Evolutionary conservation across 345 rosid species (phyloP), one percentile per base, ranked within the genome.

Genomic region (Eucalyptus sp.): DNA sequence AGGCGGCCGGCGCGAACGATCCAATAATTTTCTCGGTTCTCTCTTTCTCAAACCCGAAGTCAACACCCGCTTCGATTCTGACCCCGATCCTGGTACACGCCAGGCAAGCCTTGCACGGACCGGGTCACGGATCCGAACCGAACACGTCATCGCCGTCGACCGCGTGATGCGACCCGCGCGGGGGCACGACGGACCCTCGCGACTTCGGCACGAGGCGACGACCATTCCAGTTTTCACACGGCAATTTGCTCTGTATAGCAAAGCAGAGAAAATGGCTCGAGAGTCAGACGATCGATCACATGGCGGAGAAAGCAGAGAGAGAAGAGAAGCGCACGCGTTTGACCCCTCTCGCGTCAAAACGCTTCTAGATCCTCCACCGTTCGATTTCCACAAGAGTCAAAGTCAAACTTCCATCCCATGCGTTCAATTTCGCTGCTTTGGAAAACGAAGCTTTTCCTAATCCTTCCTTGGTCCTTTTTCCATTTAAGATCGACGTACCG

Each of bases 1-100:
- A 1, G 33, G 37, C 4, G 15, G 10, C 33, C 2, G 18, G 4
- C 7, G 18, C 1, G 37, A n/a, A 29, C 13, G 9, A 37, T 37
- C 24, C 27, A 3, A 76, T 20, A 11, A 22, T 22, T 20, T 10
- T 10, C 83, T 41, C 29, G 2, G 11, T 76, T 10, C 13, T 76
- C 46, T 76, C 27, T 3, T 41, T 41, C 76, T 64, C 76, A n/a
- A 5, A 20, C 43, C 13, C 48, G 2, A 76, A 76, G 48, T 20
- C 14, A 11, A 11, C 46, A 44, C 3, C 24, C 46, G 8, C 27
- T 12, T 12, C 7, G 3, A 37, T 37, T 22, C 83, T 3, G 8
- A 37, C 8, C 14, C 15, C 4, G 24, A 22, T 71, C 46, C 4
- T 0, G 13, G 25, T 33, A 37, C 41, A 18, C 44, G 7, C 81